phyloP scores from a whole-genome alignment of 2,329 filamentous ascomycete species.

The Coleophoma cylindrospora region DNA sequence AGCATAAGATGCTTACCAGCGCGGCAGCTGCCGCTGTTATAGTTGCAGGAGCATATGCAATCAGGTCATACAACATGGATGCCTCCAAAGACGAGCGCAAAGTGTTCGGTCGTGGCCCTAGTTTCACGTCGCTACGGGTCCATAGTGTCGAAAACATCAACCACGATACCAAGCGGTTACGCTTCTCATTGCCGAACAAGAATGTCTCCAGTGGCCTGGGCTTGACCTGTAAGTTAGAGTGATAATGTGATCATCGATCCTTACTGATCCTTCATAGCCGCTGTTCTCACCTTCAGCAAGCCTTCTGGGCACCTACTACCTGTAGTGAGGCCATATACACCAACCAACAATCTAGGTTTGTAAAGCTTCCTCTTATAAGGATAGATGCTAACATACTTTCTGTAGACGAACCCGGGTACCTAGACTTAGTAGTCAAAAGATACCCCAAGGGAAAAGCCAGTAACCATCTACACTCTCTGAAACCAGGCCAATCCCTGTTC shows the following conservation, averaged over 20 bases:
- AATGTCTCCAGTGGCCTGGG: slow-evolving; percentile 42
- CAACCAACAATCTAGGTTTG: slow-evolving; percentile 35
- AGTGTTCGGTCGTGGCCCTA: not conserved
- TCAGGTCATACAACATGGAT: too few relatives aligned
- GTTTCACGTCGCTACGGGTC: slow-evolving; percentile 23
- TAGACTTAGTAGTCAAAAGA: slow-evolving; percentile 64
- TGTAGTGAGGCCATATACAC: slow-evolving; percentile 62
- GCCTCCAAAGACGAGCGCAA: too few relatives aligned
- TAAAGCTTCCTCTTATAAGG: not conserved
- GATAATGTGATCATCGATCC: not conserved
- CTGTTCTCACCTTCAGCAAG: slow-evolving; percentile 56
- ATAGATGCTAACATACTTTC: slow-evolving; percentile 1
- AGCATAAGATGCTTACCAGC: too few relatives aligned
- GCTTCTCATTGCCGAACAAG: slow-evolving; percentile 47
- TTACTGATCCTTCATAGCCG: slow-evolving; percentile 16
- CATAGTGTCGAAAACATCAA: slow-evolving; percentile 48
- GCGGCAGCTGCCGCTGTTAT: too few relatives aligned
- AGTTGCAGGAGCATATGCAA: too few relatives aligned
- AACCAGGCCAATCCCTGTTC: slow-evolving; percentile 55
- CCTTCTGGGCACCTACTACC: slow-evolving; percentile 53
- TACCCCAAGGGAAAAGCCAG: slow-evolving; percentile 63
- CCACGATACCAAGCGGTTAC: slow-evolving; percentile 52
- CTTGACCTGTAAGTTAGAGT: slow-evolving; percentile 35
- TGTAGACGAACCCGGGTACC: slow-evolving; percentile 47
- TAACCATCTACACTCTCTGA: slow-evolving; percentile 59